Evolutionary conservation across 441 rosid species (phyloP).

Genomic region (Kokia cookei): DNA sequence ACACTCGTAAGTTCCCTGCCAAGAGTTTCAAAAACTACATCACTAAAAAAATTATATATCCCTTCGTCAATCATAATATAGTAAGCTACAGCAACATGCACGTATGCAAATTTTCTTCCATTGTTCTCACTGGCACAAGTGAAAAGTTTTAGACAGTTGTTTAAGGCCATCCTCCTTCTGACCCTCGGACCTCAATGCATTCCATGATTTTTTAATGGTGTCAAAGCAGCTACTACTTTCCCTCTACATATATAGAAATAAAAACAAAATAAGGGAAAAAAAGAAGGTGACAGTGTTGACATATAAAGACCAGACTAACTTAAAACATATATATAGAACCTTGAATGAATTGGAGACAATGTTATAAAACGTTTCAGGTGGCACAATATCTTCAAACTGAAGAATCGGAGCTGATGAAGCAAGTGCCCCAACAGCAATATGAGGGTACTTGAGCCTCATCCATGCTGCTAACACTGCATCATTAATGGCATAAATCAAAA

Average conservation of each 20-base stretch:
- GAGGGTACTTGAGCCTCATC: slow-evolving; percentile 96
- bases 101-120: not conserved
- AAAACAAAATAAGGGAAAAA: not conserved
- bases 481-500: slow-evolving; percentile 1
- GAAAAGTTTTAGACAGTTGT: slow-evolving; percentile 55
- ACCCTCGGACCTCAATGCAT: slow-evolving; percentile 44
- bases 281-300: not conserved
- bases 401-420: slow-evolving; percentile 93
- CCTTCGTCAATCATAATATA: not conserved
- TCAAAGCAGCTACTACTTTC: slow-evolving; percentile 79
- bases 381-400: slow-evolving; percentile 53
- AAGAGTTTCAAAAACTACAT: slow-evolving; percentile 11
- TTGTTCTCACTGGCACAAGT: slow-evolving; percentile 54
- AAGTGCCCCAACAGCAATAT: slow-evolving; percentile 76
- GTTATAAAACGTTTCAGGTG: slow-evolving; percentile 30
- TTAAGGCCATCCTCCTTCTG: slow-evolving; percentile 59
- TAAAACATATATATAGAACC: slow-evolving; percentile 18
- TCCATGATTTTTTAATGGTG: slow-evolving; percentile 74
- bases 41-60: not conserved
- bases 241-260: slow-evolving; percentile 33
- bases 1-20: slow-evolving; percentile 58
- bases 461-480: slow-evolving; percentile 86
- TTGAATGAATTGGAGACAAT: slow-evolving; percentile 68
- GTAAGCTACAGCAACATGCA: not conserved
- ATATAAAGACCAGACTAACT: not conserved